Percentiles rank a stretch among this genome's conserved stretches.
These are phyloP conservation scores for Mycena galericulata DNA, from an alignment of 768 basidiomycete genomes.

Conservation along the genomic window DNA sequence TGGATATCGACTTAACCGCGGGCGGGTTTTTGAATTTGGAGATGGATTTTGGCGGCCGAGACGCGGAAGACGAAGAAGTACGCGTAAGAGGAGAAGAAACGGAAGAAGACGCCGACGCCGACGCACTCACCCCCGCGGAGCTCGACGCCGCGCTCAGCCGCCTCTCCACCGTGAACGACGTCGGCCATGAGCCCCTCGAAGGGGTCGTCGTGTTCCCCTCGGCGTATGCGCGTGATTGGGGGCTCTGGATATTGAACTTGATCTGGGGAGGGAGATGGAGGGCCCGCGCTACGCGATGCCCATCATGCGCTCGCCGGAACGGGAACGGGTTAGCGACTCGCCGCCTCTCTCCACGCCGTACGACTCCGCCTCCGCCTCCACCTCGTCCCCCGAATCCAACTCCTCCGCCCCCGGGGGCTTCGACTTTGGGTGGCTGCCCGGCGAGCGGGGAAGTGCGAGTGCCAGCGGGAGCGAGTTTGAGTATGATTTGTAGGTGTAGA, in stretches of 20 bases:
- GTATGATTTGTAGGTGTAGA: too few relatives aligned
- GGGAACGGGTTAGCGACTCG: too few relatives aligned
- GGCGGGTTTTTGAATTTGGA: too few relatives aligned
- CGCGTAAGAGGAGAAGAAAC: background rate
- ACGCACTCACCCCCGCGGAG: background rate
- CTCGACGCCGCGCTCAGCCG: background rate
- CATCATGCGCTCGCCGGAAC: too few relatives aligned
- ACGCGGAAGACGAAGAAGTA: background rate
- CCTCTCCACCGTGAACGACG: constrained; percentile 26
- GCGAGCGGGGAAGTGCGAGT: constrained; percentile 4
- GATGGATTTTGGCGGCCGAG: background rate
- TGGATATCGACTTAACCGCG: too few relatives aligned
- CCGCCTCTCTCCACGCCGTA: constrained; percentile 23
- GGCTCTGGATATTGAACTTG: too few relatives aligned
- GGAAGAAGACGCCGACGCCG: too few relatives aligned
- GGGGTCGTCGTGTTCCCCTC: constrained; percentile 22
- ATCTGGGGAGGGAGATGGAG: too few relatives aligned
- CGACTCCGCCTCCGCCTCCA: constrained; percentile 6
- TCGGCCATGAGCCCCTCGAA: constrained; percentile 28
- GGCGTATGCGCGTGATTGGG: too few relatives aligned
- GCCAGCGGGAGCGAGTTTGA: background rate
- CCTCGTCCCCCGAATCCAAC: background rate
- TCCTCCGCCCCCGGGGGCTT: constrained; percentile 2
- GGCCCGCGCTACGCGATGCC: too few relatives aligned
- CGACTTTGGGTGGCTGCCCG: constrained; percentile 30